Evolutionary conservation across 192 early-diverging fungal species (phyloP).

Genomic region (Neocallimastix lanati): DNA sequence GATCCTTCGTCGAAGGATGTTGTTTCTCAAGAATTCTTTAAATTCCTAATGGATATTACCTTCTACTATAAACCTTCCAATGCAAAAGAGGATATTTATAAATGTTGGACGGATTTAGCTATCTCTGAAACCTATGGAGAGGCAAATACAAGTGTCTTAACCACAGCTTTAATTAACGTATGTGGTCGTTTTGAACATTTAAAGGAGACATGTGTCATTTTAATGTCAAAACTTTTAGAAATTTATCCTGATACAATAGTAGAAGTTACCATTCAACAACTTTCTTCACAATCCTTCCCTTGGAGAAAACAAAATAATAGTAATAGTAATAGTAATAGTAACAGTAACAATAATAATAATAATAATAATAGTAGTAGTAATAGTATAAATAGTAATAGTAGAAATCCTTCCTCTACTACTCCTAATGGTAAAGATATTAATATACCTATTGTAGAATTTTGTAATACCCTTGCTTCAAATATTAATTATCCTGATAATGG

Average conservation of each 20-base stretch:
- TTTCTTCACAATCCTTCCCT: conserved; percentile 15
- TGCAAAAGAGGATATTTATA: conserved; percentile 10
- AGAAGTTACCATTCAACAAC: conserved; percentile 5
- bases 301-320: conserved; percentile 5
- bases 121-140: conserved; percentile 11
- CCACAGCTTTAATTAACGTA: conserved; percentile 17
- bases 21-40: conserved; percentile 20
- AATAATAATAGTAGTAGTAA: no score
- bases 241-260: conserved; percentile 12
- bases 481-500: conserved; percentile 16
- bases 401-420: neutral
- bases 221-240: conserved; percentile 6
- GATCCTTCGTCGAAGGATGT: conserved; percentile 10
- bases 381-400: no score
- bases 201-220: conserved; percentile 4
- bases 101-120: conserved; percentile 14
- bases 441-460: neutral
- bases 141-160: conserved; percentile 12
- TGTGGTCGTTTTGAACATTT: conserved; percentile 10
- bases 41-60: conserved; percentile 24
- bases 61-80: conserved; percentile 11
- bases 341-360: no score
- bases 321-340: no score
- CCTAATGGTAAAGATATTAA: neutral
- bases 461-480: conserved; percentile 1